Percentiles rank a stretch among this genome's conserved stretches.
These are phyloP conservation scores for Crithidia mellificae DNA, from an alignment of 208 protist genomes.

Conservation along the genomic window DNA sequence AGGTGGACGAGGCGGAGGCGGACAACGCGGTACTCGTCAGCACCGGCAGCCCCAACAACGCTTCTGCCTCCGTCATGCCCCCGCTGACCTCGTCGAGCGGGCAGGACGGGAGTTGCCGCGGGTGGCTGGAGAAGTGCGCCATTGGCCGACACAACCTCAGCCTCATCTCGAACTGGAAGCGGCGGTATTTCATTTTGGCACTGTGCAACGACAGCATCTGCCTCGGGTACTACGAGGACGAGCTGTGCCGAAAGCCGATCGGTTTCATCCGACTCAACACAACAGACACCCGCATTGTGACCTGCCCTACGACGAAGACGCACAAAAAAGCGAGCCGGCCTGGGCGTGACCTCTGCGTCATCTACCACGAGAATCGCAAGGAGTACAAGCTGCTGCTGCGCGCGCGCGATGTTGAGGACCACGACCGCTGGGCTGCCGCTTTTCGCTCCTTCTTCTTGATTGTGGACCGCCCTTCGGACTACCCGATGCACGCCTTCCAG, in stretches of 20 bases:
- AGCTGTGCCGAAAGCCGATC: conserved; percentile 48
- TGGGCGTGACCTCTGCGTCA: conserved; percentile 55
- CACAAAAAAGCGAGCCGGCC: conserved; percentile 61
- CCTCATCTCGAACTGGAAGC: conserved; percentile 56
- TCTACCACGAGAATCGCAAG: conserved; percentile 52
- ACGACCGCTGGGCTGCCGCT: conserved; percentile 39
- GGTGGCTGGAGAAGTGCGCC: conserved; percentile 69
- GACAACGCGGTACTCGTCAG: conserved; percentile 1
- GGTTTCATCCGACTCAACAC: conserved; percentile 46
- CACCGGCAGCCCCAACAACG: background rate
- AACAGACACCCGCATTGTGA: conserved; percentile 55
- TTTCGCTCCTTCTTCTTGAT: conserved; percentile 33
- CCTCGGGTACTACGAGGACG: conserved; percentile 62
- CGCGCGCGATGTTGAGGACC: conserved; percentile 30
- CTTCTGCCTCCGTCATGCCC: background rate
- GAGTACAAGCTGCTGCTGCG: conserved; percentile 66
- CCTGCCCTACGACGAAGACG: conserved; percentile 44
- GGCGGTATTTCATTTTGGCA: conserved; percentile 56
- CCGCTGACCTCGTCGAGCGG: background rate
- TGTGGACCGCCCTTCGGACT: conserved; percentile 19
- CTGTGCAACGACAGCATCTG: conserved; percentile 41
- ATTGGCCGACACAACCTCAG: conserved; percentile 47
- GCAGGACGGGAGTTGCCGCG: conserved; percentile 34
- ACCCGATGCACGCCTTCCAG: conserved; percentile 12
- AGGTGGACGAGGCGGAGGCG: conserved; percentile 13